Evolutionary conservation across 176 grass and related monocot species (phyloP), one percentile per base, ranked within the genome.

Genomic region (Ensete glaucum): DNA sequence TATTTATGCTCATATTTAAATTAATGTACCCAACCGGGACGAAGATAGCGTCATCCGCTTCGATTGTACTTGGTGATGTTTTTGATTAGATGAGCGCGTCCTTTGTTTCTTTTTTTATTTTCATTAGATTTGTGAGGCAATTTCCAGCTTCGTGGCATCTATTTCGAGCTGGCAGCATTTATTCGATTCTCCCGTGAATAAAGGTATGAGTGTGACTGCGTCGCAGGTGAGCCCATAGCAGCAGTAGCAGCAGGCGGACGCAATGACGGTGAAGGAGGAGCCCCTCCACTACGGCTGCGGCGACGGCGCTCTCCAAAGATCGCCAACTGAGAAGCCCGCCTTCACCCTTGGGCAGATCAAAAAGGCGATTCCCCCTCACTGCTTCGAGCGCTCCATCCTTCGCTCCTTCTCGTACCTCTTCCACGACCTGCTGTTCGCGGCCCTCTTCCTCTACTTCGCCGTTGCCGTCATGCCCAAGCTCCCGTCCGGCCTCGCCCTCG

Each of bases 171-270:
- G 34, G 34, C 34, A 43, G 34, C 34, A 43, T 43, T 43, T 43
- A 43, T 43, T 43, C 34, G 34, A 43, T 43, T 43, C 34, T 43
- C 4, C 34, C 34, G 4, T 43, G 4, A 43, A 43, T 6, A 43
- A 43, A 43, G 34, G 34, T 43, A 43, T 43, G 0, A 4, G 4
- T 43, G 34, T 43, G 34, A 43, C 34, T 43, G 34, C 34, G 34
- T 43, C 34, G 34, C 34, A 43, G 34, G 34, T 6, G 34, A 43
- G 34, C 34, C 34, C 72, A 85, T 69, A 74, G 78, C 80, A 34
- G 91, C 92, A 89, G 93, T 90, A 89, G 93, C 89, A 75, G 93
- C 87, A 52, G 93, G 93, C 54, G 93, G 93, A 53, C 86, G 93
- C 57, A 96, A 96, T 96, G 93, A 92, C 89, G 16, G 80, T 78